Percentiles rank a stretch among this genome's conserved stretches.
These are phyloP conservation scores for Scheffersomyces coipomensis DNA, from an alignment of 805 yeast genomes.

Conservation along the genomic window DNA sequence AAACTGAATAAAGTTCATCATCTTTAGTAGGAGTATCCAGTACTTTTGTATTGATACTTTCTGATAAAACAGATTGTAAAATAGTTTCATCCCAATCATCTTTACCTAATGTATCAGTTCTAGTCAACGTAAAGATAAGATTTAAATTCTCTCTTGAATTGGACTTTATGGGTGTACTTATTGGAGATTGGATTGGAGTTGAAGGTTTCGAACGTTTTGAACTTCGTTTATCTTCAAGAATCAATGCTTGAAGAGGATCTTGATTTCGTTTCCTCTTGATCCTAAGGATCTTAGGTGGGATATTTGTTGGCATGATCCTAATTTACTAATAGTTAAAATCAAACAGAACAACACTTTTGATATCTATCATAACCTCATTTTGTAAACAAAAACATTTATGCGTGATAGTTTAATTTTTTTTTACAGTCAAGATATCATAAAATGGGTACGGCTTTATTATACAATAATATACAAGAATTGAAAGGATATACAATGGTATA, in stretches of 20 bases:
- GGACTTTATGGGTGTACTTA: slow-evolving; percentile 34
- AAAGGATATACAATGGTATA: no score
- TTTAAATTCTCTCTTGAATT: slow-evolving; percentile 8
- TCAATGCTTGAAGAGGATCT: slow-evolving; percentile 83
- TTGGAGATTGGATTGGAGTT: slow-evolving; percentile 28
- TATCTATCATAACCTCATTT: no score
- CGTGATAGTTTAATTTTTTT: no score
- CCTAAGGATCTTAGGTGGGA: slow-evolving; percentile 66
- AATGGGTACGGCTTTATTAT: no score
- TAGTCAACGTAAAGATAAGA: slow-evolving; percentile 31
- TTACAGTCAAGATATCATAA: no score
- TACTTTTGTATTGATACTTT: slow-evolving; percentile 10
- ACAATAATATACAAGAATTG: no score
- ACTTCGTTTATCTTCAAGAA: slow-evolving; percentile 38
- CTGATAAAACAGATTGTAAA: slow-evolving; percentile 24
- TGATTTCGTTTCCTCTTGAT: slow-evolving; percentile 85
- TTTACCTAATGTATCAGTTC: slow-evolving; percentile 28
- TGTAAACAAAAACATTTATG: no score
- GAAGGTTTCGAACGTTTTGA: slow-evolving; percentile 43
- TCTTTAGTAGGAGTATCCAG: neutral
- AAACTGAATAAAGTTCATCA: no score
- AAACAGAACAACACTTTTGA: no score
- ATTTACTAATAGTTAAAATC: no score
- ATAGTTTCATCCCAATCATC: slow-evolving; percentile 15
- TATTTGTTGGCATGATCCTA: slow-evolving; percentile 3